A percentile compares a stretch with the other conserved stretches of the same genome.
Conservation (phyloP, 2,329 filamentous ascomycete species). For the Clarireedia sp. region DNA sequence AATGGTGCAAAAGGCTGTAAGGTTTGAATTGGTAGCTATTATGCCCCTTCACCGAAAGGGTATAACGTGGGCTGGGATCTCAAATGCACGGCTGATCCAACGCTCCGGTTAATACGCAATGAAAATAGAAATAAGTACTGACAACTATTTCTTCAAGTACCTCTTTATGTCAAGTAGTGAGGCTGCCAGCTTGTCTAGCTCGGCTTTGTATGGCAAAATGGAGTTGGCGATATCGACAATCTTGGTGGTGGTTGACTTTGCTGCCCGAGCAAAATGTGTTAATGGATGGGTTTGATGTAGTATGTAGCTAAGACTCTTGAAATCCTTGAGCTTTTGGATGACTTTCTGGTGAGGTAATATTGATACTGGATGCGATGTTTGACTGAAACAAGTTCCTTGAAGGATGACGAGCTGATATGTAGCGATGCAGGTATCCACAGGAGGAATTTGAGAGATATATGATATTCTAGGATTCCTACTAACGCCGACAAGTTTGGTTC, state of each 20-base stretch:
- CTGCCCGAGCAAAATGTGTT: background rate
- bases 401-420: background rate
- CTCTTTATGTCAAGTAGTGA: background rate
- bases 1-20: background rate
- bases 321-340: background rate
- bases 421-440: background rate
- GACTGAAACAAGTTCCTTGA: background rate
- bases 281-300: background rate
- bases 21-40: background rate
- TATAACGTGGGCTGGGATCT: constrained; percentile 11
- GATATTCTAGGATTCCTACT: constrained; percentile 8
- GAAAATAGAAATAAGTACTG: background rate
- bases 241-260: background rate
- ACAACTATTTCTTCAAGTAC: background rate
- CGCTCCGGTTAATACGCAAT: constrained; percentile 11
- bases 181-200: background rate
- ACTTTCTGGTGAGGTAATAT: constrained; percentile 5
- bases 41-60: constrained; percentile 9
- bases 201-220: background rate
- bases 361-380: constrained; percentile 1
- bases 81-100: constrained; percentile 13
- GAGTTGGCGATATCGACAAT: background rate
- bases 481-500: constrained; percentile 9
- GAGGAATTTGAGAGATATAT: constrained; percentile 10
- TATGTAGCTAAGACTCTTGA: background rate